Conservation (phyloP, 495 filamentous ascomycete genomes). For the Mytilinidion resinicola region DNA sequence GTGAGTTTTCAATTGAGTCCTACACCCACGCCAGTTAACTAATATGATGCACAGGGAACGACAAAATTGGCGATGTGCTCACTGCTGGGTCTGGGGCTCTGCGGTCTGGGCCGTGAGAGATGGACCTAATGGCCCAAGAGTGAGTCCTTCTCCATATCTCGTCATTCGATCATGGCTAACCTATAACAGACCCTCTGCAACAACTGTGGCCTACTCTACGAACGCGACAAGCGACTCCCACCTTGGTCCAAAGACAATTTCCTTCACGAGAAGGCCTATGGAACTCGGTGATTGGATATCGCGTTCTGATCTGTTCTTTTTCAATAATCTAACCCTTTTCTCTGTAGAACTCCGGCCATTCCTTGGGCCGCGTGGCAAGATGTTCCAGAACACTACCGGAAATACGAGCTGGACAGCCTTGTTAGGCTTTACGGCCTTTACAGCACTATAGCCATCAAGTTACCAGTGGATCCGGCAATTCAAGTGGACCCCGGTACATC, state of each 20-base stretch:
- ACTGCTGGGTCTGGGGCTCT: constrained; percentile 82
- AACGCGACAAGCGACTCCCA: constrained; percentile 77
- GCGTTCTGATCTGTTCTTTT: no score
- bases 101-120: constrained; percentile 93
- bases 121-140: constrained; percentile 76
- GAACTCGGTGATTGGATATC: neutral
- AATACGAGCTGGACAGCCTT: no score
- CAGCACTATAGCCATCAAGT: no score
- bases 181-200: constrained; percentile 71
- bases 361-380: no score
- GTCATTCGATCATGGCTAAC: constrained; percentile 12
- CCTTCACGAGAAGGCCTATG: constrained; percentile 5
- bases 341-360: no score
- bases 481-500: no score
- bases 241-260: constrained; percentile 73
- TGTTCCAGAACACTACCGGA: no score
- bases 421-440: no score
- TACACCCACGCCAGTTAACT: neutral
- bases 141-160: constrained; percentile 43
- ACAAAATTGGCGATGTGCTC: constrained; percentile 78
- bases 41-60: constrained; percentile 54
- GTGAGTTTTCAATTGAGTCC: constrained; percentile 34
- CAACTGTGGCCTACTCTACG: constrained; percentile 86
- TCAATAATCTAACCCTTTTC: no score
- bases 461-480: no score